Base-by-base conservation (phyloP, 169 alveolate genomes). In the Plasmodium falciparum region DNA sequence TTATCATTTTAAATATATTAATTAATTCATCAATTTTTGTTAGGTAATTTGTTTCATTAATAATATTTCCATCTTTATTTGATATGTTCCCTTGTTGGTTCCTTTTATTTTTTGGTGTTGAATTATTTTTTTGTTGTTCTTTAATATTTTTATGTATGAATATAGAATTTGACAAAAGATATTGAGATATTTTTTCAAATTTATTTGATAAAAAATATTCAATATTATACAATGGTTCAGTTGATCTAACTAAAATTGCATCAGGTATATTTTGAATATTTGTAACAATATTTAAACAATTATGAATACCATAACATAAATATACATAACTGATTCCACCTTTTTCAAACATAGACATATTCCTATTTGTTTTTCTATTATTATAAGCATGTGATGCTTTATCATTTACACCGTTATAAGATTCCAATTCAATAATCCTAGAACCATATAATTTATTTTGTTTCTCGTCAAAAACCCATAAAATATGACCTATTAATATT, bases 291-390 rank as follows among this genome's bases (percentile, higher is more conserved):
- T 91, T 91, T n/a, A 91, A 43, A 43, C 90, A 70, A 33, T 74
- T 59, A 54, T 91, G 94, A 15, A 91, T 74, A 0, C 93, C 93
- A 70, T 91, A 90, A 63, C 94, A 91, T 56, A 88, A 20, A 66
- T 91, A 91, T 5, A 91, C 94, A 62, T 91, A 91, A 63, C 93
- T 73, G 26, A 73, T 65, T 15, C 94, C 94, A 0, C 94, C 94
- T 24, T 50, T 62, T 26, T 43, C 65, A 76, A 76, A 91, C 92
- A 91, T 73, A n/a, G 88, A 45, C 6, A 65, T 26, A 50, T 72
- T 91, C 26, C 94, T 71, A 47, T 85, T 75, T 39, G 94, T 91
- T 52, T 70, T 73, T 50, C 49, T 75, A 61, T 76, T 70, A 22
- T 91, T 76, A 70, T 49, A 73, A 49, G 94, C 94, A 70, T 91